These are phyloP conservation scores for Xylariomycetidae sp. DNA, from an alignment of 2,329 filamentous ascomycete genomes.

Conservation along the genomic window DNA sequence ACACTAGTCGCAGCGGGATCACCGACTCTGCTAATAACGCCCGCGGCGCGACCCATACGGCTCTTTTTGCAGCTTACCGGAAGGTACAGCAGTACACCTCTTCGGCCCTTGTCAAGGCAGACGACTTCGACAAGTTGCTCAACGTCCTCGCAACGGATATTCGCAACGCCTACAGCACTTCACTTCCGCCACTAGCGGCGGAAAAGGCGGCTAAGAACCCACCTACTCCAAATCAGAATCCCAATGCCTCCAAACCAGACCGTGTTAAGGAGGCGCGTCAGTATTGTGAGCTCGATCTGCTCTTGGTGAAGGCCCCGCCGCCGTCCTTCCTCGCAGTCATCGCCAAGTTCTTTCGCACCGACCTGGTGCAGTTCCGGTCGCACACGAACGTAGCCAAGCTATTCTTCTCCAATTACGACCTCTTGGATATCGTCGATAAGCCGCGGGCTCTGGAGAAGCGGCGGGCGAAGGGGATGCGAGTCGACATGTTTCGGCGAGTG, in stretches of 20 bases:
- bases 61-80: conserved; percentile 51
- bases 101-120: conserved; percentile 48
- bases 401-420: conserved; percentile 65
- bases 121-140: conserved; percentile 58
- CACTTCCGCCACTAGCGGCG: conserved; percentile 37
- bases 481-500: conserved; percentile 54
- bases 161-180: conserved; percentile 42
- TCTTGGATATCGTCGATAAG: conserved; percentile 61
- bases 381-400: conserved; percentile 60
- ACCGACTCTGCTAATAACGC: conserved; percentile 39
- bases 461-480: conserved; percentile 31
- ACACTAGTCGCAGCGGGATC: conserved; percentile 35
- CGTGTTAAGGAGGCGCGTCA: conserved; percentile 33
- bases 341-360: conserved; percentile 57
- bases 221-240: conserved; percentile 33
- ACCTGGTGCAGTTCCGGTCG: conserved; percentile 51
- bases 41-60: conserved; percentile 39
- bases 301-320: conserved; percentile 42
- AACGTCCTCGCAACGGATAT: conserved; percentile 42
- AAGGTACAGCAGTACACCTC: conserved; percentile 47
- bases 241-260: conserved; percentile 29
- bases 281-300: conserved; percentile 45
- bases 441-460: conserved; percentile 37
- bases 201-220: conserved; percentile 41
- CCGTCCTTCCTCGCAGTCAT: conserved; percentile 49